A percentile compares a stretch with the other conserved stretches of the same genome.
Conservation (phyloP, 192 early-diverging fungal species). For the Backusella psychrophila region DNA sequence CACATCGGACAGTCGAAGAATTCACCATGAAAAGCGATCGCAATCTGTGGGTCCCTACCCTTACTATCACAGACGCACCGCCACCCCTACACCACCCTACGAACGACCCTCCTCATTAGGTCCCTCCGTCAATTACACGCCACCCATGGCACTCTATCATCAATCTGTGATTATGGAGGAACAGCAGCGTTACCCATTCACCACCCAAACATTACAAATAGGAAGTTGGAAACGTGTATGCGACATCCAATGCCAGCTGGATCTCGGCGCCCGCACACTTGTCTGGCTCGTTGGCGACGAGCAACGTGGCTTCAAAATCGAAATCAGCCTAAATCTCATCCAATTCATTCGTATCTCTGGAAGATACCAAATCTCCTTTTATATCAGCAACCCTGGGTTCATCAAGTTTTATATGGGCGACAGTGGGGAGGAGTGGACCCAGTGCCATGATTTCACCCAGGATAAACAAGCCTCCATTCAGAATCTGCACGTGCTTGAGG, state of each 20-base stretch:
- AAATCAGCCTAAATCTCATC: slow-evolving; percentile 46
- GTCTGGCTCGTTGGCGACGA: slow-evolving; percentile 60
- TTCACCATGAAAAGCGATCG: slow-evolving; percentile 3
- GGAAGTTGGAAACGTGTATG: slow-evolving; percentile 65
- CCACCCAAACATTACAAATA: slow-evolving; percentile 55
- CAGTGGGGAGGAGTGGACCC: slow-evolving; percentile 43
- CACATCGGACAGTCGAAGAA: background rate
- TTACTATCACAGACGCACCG: background rate
- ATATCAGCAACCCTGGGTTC: slow-evolving; percentile 29
- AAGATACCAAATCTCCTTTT: slow-evolving; percentile 24
- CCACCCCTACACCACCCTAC: background rate
- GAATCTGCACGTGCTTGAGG: slow-evolving; percentile 44
- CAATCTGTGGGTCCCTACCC: slow-evolving; percentile 21
- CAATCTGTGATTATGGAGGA: slow-evolving; percentile 2
- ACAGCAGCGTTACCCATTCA: slow-evolving; percentile 24
- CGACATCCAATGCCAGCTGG: slow-evolving; percentile 55
- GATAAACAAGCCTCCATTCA: slow-evolving; percentile 55
- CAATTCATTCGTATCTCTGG: slow-evolving; percentile 37
- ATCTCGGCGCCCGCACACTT: slow-evolving; percentile 39
- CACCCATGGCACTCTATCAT: background rate
- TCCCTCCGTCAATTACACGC: background rate
- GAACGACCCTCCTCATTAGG: slow-evolving; percentile 6
- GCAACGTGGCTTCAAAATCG: slow-evolving; percentile 54
- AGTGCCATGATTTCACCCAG: slow-evolving; percentile 64
- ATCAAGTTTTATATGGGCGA: slow-evolving; percentile 43